Evolutionary conservation across 2,329 filamentous ascomycete species (phyloP), one percentile per base, ranked within the genome.

Genomic region (Acrodontium crateriforme): DNA sequence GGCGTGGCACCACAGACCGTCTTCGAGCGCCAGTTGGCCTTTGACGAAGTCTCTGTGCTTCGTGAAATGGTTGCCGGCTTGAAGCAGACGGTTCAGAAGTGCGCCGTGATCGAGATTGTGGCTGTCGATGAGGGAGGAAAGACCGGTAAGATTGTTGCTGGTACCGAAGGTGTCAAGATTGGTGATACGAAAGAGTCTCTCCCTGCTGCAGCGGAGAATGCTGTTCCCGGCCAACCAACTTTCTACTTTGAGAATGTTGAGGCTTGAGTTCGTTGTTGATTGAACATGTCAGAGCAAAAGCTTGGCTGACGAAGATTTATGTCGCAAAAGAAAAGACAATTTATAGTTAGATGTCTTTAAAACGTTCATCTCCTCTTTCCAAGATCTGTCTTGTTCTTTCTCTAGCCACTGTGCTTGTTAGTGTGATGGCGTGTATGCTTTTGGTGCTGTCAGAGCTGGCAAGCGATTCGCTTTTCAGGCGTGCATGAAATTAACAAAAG

Each of bases 1-100:
- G 65, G 67, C 27, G 36, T 47, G 16, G 78, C 80, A 36, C 73
- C 87, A 9, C 63, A 69, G 14, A 64, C 59, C 2, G 82, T 94
- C 7, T 75, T 95, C 47, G 74, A 87, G 50, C 70, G 84, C 40
- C 82, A 87, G 58, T 64, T 98, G 36, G 67, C 72, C 1, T 98
- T 95, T 54, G 77, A 94, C 45, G 89, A 98, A 63, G 64, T 74
- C 25, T 65, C 69, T 34, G 78, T 77, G 18, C 63, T 95, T 31
- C 54, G 63, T 29, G 74, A 83, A 46, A 93, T 94, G 77, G 63
- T 84, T 3, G 67, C 74, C 2, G 77, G 75, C 12, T 60, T 98
- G 46, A 82, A 78, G 66, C 75, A 78, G 54, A 78, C 76, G 11
- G 74, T 77, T 2, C 74, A 75, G 16, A 62, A 63, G 47, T 74